Conservation (phyloP, 2,329 filamentous ascomycete species). For the Arachnomyces sp. region DNA sequence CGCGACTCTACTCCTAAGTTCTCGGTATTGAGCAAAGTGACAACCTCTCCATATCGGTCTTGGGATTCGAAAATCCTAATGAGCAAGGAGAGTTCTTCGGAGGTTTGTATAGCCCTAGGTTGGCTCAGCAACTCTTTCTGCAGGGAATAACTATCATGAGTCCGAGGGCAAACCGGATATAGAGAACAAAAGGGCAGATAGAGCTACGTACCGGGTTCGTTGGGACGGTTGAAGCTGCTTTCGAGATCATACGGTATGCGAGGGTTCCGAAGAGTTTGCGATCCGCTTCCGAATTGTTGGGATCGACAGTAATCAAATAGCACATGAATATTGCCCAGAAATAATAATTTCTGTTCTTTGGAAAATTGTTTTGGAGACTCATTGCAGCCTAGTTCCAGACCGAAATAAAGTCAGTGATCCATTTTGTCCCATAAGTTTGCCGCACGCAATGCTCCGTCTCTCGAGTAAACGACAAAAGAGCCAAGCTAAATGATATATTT, state of each 20-base stretch:
- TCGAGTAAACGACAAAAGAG: too few relatives aligned
- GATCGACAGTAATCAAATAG: constrained; percentile 33
- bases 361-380: constrained; percentile 43
- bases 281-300: constrained; percentile 32
- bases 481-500: not conserved
- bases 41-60: constrained; percentile 30
- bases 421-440: not conserved
- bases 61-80: constrained; percentile 38
- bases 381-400: constrained; percentile 36
- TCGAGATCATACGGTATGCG: constrained; percentile 43
- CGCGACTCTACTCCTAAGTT: constrained; percentile 35
- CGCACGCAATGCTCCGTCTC: too few relatives aligned
- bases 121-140: constrained; percentile 35
- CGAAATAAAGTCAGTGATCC: constrained; percentile 13
- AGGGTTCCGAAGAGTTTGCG: constrained; percentile 43
- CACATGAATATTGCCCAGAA: constrained; percentile 44
- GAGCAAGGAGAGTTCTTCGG: constrained; percentile 40
- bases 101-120: constrained; percentile 38
- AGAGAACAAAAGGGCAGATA: constrained; percentile 1
- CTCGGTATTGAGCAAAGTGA: constrained; percentile 36
- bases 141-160: constrained; percentile 15
- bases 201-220: constrained; percentile 32
- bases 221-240: constrained; percentile 39
- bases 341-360: constrained; percentile 40
- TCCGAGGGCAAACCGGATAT: constrained; percentile 6